Conservation (phyloP, 106 monocot genomes). For the Posidonia australis region DNA sequence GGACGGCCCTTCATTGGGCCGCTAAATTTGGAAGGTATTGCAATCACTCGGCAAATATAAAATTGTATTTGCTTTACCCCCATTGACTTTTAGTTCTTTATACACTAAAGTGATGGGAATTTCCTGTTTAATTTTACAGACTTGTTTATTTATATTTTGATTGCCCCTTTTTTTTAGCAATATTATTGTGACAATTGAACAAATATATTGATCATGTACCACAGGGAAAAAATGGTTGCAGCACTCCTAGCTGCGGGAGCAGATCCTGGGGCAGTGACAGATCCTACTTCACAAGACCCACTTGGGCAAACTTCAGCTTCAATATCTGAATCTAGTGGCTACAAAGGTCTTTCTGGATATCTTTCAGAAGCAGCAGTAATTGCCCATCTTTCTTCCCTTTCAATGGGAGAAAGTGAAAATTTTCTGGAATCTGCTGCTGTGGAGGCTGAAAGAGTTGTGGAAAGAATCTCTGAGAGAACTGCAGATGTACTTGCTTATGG, state of each 20-base stretch:
- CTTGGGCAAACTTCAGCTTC: conserved; percentile 56
- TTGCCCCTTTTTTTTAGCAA: not conserved
- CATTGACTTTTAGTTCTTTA: too few species aligned
- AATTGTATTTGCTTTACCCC: not conserved
- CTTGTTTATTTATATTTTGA: too few species aligned
- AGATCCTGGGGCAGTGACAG: conserved; percentile 56
- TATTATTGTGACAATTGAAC: not conserved
- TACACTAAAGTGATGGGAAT: too few species aligned
- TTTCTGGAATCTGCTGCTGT: conserved; percentile 35
- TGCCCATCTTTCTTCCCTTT: conserved; percentile 54
- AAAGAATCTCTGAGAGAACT: conserved; percentile 34
- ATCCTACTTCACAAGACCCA: conserved; percentile 66
- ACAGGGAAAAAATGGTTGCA: conserved; percentile 74
- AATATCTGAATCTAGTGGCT: conserved; percentile 36
- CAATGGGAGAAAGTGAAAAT: conserved; percentile 35
- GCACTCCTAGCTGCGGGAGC: conserved; percentile 68
- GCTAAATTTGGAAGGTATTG: conserved; percentile 84
- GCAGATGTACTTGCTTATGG: conserved; percentile 23
- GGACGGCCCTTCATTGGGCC: conserved; percentile 99
- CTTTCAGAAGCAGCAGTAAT: conserved; percentile 58
- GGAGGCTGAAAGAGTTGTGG: conserved; percentile 33
- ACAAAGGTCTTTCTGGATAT: conserved; percentile 66
- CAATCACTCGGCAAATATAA: not conserved
- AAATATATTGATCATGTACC: not conserved
- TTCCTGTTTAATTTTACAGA: too few species aligned